Percentiles rank a stretch among this genome's conserved stretches.
phyloP scores from a whole-genome alignment of 176 grass and related monocot genomes.

The Ampelocalamus luodianensis region DNA sequence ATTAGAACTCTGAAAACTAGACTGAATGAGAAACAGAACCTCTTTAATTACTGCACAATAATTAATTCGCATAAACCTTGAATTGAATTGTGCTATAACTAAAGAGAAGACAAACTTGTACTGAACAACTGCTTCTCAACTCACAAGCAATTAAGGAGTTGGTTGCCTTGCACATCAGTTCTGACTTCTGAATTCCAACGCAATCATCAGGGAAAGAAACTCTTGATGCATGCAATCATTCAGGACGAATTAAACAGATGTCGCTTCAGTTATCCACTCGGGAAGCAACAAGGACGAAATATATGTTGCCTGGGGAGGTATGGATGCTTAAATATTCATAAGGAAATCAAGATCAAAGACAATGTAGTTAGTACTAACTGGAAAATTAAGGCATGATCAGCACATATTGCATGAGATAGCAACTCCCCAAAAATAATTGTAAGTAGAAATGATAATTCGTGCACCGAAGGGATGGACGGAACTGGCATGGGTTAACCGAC shows the following conservation, averaged over 20 bases:
- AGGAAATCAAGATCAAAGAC: conserved; percentile 8
- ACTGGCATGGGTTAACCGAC: conserved; percentile 36
- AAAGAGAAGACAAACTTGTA: conserved; percentile 40
- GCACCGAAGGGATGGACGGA: conserved; percentile 10
- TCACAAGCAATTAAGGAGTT: conserved; percentile 31
- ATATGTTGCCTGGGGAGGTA: conserved; percentile 24
- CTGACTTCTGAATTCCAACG: neutral
- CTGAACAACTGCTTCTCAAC: conserved; percentile 15
- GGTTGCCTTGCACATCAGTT: conserved; percentile 2
- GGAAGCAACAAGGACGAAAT: conserved; percentile 12
- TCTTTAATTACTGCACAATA: conserved; percentile 21
- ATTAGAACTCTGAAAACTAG: conserved; percentile 46
- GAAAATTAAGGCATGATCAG: conserved; percentile 29
- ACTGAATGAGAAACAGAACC: neutral
- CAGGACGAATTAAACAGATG: conserved; percentile 22
- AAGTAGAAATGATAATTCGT: neutral
- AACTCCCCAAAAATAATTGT: neutral
- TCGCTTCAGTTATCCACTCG: neutral
- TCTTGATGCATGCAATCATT: conserved; percentile 40
- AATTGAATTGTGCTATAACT: conserved; percentile 2
- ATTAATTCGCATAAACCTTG: neutral
- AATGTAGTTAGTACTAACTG: conserved; percentile 16
- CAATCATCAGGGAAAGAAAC: conserved; percentile 29
- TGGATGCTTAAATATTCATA: conserved; percentile 1
- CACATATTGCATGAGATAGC: conserved; percentile 22